phyloP scores from a whole-genome alignment of 2,329 filamentous ascomycete genomes.

The Rutstroemia sp. region DNA sequence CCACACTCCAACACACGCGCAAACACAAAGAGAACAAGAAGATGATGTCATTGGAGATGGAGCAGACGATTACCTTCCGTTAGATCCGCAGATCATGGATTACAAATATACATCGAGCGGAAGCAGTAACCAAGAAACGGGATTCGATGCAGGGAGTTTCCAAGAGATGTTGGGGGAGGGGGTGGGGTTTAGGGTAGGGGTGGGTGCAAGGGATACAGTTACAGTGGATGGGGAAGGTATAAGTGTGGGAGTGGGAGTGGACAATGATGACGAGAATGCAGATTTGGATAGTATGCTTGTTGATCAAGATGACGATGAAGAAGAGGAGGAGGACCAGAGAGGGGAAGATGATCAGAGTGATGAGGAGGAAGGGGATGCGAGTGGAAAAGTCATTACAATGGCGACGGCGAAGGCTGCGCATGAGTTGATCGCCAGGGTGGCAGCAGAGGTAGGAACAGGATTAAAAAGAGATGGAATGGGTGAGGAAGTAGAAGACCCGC shows the following conservation, averaged over 20 bases:
- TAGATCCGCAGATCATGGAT: constrained; percentile 53
- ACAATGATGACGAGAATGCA: constrained; percentile 14
- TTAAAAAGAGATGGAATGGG: not conserved
- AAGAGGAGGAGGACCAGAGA: constrained; percentile 8
- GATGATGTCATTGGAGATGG: not conserved
- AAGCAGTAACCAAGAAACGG: constrained; percentile 11
- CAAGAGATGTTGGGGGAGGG: constrained; percentile 19
- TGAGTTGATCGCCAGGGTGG: not conserved
- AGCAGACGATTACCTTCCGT: constrained; percentile 38
- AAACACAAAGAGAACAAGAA: not conserved
- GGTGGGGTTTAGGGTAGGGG: too few species aligned
- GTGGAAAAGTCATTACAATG: not conserved
- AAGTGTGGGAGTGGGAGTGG: not conserved
- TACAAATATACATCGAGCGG: constrained; percentile 23
- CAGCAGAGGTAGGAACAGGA: not conserved
- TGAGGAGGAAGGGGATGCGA: not conserved
- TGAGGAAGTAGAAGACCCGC: not conserved
- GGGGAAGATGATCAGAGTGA: not conserved
- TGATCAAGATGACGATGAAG: constrained; percentile 22
- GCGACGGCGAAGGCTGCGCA: not conserved
- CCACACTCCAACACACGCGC: not conserved
- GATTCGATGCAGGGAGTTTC: constrained; percentile 13
- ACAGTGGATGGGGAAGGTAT: not conserved
- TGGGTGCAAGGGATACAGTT: too few species aligned
- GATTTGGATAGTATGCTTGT: constrained; percentile 27